Evolutionary conservation across 441 rosid genomes (phyloP).

Genomic region (Kokia cookei): DNA sequence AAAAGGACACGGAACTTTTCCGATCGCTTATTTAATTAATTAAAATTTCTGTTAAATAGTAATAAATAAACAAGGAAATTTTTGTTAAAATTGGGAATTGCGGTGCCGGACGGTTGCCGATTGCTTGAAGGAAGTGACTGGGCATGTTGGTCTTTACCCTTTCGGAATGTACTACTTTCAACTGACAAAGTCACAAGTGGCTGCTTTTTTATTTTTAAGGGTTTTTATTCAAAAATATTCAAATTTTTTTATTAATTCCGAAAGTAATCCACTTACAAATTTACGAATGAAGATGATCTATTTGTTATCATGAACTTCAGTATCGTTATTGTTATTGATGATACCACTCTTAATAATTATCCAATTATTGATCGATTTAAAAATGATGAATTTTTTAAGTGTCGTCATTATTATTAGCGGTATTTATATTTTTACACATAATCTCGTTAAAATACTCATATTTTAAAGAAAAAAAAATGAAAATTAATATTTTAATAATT

Average conservation of each 20-base stretch:
- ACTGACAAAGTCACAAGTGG: background rate
- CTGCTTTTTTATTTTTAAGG: background rate
- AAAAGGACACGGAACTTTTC: background rate
- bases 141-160: background rate
- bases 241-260: too few species aligned
- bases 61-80: background rate
- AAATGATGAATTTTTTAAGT: too few species aligned
- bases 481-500: too few species aligned
- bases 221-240: background rate
- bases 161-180: background rate
- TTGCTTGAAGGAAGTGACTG: background rate
- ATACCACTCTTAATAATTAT: too few species aligned
- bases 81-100: background rate
- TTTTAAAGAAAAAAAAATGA: too few species aligned
- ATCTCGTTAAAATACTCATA: too few species aligned
- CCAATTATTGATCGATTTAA: too few species aligned
- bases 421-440: too few species aligned
- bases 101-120: background rate
- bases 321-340: too few species aligned
- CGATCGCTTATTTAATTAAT: background rate
- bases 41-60: background rate
- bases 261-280: background rate
- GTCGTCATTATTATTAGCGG: too few species aligned
- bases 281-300: too few species aligned
- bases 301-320: background rate